phyloP scores from a whole-genome alignment of 495 filamentous ascomycete species.

The Daldinia caldariorum region DNA sequence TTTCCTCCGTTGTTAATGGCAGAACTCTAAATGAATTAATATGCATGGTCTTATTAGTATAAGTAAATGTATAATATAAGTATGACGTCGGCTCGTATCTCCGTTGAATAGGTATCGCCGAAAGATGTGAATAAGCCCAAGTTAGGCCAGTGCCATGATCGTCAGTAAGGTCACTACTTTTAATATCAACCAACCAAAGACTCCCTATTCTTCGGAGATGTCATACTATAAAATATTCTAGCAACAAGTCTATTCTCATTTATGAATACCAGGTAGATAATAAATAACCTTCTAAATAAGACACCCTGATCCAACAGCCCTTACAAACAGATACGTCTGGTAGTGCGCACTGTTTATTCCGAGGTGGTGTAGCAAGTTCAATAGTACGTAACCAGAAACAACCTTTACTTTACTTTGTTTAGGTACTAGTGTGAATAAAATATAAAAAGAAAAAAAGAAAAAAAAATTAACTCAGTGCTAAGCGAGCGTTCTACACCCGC shows the following conservation, averaged over 20 bases:
- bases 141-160: conserved; percentile 29
- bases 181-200: too few relatives aligned
- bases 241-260: neutral
- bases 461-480: neutral
- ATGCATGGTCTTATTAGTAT: neutral
- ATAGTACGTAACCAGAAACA: too few relatives aligned
- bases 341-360: too few relatives aligned
- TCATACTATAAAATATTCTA: neutral
- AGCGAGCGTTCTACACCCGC: neutral
- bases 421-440: neutral
- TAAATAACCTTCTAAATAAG: too few relatives aligned
- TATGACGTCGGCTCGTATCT: neutral
- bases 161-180: too few relatives aligned
- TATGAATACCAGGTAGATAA: too few relatives aligned
- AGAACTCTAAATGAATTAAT: too few relatives aligned
- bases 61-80: neutral
- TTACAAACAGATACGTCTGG: too few relatives aligned
- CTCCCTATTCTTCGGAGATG: neutral
- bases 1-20: neutral
- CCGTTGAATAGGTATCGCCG: neutral
- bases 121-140: conserved; percentile 6
- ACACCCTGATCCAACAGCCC: too few relatives aligned
- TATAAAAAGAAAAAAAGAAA: neutral
- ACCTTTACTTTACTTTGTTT: too few relatives aligned
- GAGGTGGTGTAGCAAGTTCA: too few relatives aligned